Percentiles rank a stretch among this genome's conserved stretches.
phyloP scores from a whole-genome alignment of 2,329 filamentous ascomycete species.

The Penicillium sp. region DNA sequence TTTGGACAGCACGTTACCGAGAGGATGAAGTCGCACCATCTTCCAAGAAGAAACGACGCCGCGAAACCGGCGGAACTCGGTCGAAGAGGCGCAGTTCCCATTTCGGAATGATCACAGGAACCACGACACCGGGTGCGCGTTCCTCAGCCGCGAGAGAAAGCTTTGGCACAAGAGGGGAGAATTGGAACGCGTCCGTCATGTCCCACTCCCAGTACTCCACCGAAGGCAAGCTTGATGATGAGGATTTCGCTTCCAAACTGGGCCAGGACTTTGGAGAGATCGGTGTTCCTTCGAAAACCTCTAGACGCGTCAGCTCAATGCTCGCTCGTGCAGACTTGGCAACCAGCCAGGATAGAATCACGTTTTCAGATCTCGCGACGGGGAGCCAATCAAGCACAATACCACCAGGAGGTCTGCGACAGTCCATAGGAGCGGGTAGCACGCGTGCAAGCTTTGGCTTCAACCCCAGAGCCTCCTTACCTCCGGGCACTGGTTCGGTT shows the following conservation, averaged over 20 bases:
- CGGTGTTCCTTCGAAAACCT: slow-evolving; percentile 61
- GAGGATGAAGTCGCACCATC: slow-evolving; percentile 64
- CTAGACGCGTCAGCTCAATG: slow-evolving; percentile 88
- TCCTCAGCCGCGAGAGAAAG: slow-evolving; percentile 75
- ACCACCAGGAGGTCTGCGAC: slow-evolving; percentile 58
- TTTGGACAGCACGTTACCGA: slow-evolving; percentile 84
- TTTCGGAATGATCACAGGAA: slow-evolving; percentile 68
- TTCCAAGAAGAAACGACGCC: slow-evolving; percentile 47
- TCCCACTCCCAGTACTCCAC: slow-evolving; percentile 45
- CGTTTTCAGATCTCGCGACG: slow-evolving; percentile 74
- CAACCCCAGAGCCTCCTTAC: slow-evolving; percentile 61
- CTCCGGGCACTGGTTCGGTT: slow-evolving; percentile 53
- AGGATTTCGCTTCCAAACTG: slow-evolving; percentile 71
- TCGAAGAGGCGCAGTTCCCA: slow-evolving; percentile 72
- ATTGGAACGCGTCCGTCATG: slow-evolving; percentile 46
- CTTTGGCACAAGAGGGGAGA: slow-evolving; percentile 62
- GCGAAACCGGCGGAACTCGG: slow-evolving; percentile 64
- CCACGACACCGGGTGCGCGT: slow-evolving; percentile 73
- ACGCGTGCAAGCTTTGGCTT: slow-evolving; percentile 65
- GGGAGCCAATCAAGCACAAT: slow-evolving; percentile 43
- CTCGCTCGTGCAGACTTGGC: slow-evolving; percentile 86
- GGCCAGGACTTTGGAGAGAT: slow-evolving; percentile 67
- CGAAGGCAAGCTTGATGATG: slow-evolving; percentile 61
- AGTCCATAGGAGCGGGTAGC: slow-evolving; percentile 74
- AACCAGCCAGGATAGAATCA: slow-evolving; percentile 77